Conservation (phyloP, 2,329 filamentous ascomycete genomes). For the Orbilia quercus region DNA sequence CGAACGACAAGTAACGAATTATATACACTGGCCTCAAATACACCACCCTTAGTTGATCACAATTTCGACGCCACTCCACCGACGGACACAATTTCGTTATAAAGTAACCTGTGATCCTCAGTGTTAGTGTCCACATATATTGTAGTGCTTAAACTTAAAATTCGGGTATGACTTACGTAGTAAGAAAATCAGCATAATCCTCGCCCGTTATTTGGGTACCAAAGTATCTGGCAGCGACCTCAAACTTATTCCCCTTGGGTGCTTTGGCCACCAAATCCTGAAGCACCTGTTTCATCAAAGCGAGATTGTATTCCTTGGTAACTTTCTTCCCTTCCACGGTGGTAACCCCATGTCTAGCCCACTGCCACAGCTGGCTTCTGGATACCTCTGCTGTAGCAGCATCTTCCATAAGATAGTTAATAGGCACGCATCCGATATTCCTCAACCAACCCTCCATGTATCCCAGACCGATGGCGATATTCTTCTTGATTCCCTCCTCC, state of each 20-base stretch:
- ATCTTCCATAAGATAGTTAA: slow-evolving; percentile 99
- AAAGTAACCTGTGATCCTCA: slow-evolving; percentile 73
- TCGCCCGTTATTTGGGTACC: slow-evolving; percentile 92
- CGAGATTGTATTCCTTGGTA: slow-evolving; percentile 89
- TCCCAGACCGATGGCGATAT: slow-evolving; percentile 92
- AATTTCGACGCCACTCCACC: slow-evolving; percentile 76
- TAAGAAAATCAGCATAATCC: slow-evolving; percentile 94
- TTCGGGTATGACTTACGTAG: slow-evolving; percentile 41
- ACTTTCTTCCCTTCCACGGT: slow-evolving; percentile 91
- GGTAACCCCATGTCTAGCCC: slow-evolving; percentile 78
- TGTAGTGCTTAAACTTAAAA: slow-evolving; percentile 59
- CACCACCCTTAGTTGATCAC: too few relatives aligned
- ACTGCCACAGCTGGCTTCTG: slow-evolving; percentile 86
- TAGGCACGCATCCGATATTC: slow-evolving; percentile 93
- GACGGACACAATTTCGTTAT: slow-evolving; percentile 85
- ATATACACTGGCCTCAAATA: too few relatives aligned
- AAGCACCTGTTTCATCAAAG: slow-evolving; percentile 86
- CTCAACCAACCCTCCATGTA: slow-evolving; percentile 99
- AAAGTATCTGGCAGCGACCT: slow-evolving; percentile 91
- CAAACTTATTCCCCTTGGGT: slow-evolving; percentile 89
- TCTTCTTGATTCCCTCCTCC: slow-evolving; percentile 95
- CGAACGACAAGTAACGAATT: too few relatives aligned
- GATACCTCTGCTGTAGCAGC: slow-evolving; percentile 97
- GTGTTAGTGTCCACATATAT: too few relatives aligned
- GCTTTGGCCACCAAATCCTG: slow-evolving; percentile 79